phyloP scores from a whole-genome alignment of 1,284 basidiomycete species.

The Phlebopus sp. region DNA sequence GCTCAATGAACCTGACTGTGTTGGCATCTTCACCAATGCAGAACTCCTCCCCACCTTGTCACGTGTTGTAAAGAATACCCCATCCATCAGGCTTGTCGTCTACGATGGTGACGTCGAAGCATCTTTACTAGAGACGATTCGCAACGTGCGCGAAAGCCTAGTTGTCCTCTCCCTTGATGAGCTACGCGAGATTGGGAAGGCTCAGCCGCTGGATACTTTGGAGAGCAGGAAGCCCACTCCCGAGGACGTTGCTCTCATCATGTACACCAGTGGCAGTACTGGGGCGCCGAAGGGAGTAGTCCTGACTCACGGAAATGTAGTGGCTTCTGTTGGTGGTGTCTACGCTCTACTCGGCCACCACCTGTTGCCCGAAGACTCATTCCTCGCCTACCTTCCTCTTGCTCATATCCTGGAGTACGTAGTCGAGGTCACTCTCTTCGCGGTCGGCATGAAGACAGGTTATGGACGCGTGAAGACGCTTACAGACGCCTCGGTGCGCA shows the following conservation, averaged over 20 bases:
- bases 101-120: conserved; percentile 79
- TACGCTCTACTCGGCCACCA: conserved; percentile 76
- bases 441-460: conserved; percentile 74
- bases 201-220: conserved; percentile 49
- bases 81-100: conserved; percentile 74
- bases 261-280: conserved; percentile 96
- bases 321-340: conserved; percentile 82
- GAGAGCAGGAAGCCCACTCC: conserved; percentile 55
- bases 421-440: conserved; percentile 67
- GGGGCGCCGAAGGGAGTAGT: conserved; percentile 93
- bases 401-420: conserved; percentile 90
- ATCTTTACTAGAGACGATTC: conserved; percentile 57
- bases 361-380: conserved; percentile 66
- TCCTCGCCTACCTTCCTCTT: conserved; percentile 90
- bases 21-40: conserved; percentile 90
- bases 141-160: conserved; percentile 50
- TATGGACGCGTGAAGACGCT: conserved; percentile 97
- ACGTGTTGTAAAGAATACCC: conserved; percentile 69
- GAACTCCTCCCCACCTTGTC: conserved; percentile 76
- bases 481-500: conserved; percentile 85
- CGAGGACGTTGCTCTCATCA: conserved; percentile 83
- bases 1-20: conserved; percentile 87
- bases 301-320: conserved; percentile 85
- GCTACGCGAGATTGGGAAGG: conserved; percentile 62
- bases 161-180: conserved; percentile 68